Base-by-base conservation (phyloP, 257 asterid genomes). In the Lithospermum erythrorhizon region DNA sequence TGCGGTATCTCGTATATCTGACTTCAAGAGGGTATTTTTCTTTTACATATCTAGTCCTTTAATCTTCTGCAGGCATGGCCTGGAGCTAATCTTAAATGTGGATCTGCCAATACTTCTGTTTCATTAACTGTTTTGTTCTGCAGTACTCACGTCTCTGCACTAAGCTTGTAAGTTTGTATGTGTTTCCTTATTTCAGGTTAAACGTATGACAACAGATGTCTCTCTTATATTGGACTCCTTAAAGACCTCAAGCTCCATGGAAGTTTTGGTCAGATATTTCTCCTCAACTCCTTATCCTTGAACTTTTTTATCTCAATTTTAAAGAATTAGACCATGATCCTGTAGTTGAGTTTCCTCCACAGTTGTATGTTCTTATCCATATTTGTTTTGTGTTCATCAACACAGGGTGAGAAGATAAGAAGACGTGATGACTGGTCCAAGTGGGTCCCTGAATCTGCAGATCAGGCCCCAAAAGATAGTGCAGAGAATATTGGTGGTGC, bases 341-440 rank as follows among this genome's bases (percentile, higher is more conserved):
- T 20, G 3, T 22, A 9, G 15, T 53, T 53, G 5, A 20, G 3
- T n/a, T 53, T 56, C 11, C 21, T 35, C 45, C 45, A 35, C 14
- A 35, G 11, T 35, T 35, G 45, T 35, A 8, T 35, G 45, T 35
- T 35, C 45, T 13, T 35, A 8, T 35, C 13, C 45, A 35, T 35
- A 35, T 35, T 35, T 35, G 45, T 35, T 35, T 8, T 35, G 9
- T 35, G 2, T 35, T 35, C 14, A 7, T 35, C 45, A 6, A 35
- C 45, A 3, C 14, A 93, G 99, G 87, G 80, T 65, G 94, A 81
- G 68, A 89, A 73, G 79, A 72, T 93, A 49, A 83, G 99, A 79
- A 86, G 96, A 71, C 95, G 96, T 59, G 77, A 79, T 49, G 91
- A 80, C 49, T 93, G 99, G 99, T 68, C 86, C 57, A 84, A 76